Evolutionary conservation across 495 filamentous ascomycete genomes (phyloP), one percentile per base, ranked within the genome.

Genomic region (Saxophila tyrrhenica): DNA sequence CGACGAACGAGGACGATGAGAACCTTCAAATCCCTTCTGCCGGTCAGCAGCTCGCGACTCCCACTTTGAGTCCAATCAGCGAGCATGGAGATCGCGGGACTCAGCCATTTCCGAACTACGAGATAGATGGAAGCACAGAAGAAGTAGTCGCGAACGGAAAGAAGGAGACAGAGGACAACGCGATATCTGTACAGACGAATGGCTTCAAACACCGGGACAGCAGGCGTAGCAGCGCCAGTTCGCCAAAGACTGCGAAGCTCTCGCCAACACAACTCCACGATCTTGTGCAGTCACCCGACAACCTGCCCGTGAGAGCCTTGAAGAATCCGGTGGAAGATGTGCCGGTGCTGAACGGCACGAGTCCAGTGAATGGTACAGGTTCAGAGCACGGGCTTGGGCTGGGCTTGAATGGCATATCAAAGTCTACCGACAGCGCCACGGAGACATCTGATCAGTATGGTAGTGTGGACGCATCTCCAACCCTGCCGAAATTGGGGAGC

Each of bases 191-290:
- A 35, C 51, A 38, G 19, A 44, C 23, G 42, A 50, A 50, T 19
- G 38, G 46, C 21, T n/a, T 29, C 16, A 19, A 19, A 5, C 3
- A 32, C 32, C 35, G 23, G 7, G 15, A 42, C 13, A 35, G 46
- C 23, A 25, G 32, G 15, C 23, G 20, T 20, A 32, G 47, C 41
- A 48, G 51, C 39, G 46, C 23, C 10, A 39, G 32, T 39, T 48
- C 21, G 50, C 21, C 25, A 35, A 73, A 68, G 43, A 64, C 74
- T 25, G 63, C 77, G 51, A 77, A 78, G 39, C 72, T 82, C 24
- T 80, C 78, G 0, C 76, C 77, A 0, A 73, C 70, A 53, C 73
- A 80, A 66, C 74, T 81, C 29, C 68, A 76, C 29, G 75, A 75
- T 39, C 62, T 82, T 39, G 75, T 77, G 0, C 68, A 72, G 5